Base-by-base conservation (phyloP, 2,329 filamentous ascomycete species). In the Phialemonium atrogriseum region DNA sequence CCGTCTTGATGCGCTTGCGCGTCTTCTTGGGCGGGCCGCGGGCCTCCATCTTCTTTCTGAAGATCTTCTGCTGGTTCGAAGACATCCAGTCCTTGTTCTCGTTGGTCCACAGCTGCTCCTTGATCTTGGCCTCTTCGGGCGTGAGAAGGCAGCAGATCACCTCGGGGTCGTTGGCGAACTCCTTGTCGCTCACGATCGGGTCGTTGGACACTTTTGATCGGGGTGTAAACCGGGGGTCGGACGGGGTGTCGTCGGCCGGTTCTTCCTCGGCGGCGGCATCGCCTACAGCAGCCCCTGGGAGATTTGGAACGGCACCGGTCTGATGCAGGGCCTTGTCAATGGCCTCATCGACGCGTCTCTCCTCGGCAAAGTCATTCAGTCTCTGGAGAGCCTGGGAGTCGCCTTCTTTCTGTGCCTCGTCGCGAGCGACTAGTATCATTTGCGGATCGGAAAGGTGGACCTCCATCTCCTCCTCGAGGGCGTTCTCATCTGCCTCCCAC, bases 41-140 rank as follows among this genome's bases (percentile, higher is more conserved):
- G 10, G 66, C 67, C 38, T 70, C 73, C 36, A 72, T 60, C 52
- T 84, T 81, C 34, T 77, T 40, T 13, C 25, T 34, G 13, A 37
- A 35, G 20, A 82, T 69, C 55, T 91, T 94, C 38, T 84, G 77
- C 50, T 95, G 87, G 50, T 93, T 82, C 29, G 78, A 73, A 7
- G 89, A 83, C 23, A 98, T 68, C 73, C 88, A 98, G 44, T 93
- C 86, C 52, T 91, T 87, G 56, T 98, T 96, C 51, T 88, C 80
- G 37, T 89, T 88, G 25, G 94, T 78, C 91, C 91, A 98, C 32
- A 96, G 84, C 37, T 78, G 77, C 55, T 95, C 88, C 55, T 95
- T 96, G 50, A 87, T 75, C 20, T 73, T 73, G 3, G 80, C 74
- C 58, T 96, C 88, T 4, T 76, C 73, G 1, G 79, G 72, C 0